These are phyloP conservation scores for Saturnispora kantuleensis DNA, from an alignment of 805 yeast species.

Conservation along the genomic window DNA sequence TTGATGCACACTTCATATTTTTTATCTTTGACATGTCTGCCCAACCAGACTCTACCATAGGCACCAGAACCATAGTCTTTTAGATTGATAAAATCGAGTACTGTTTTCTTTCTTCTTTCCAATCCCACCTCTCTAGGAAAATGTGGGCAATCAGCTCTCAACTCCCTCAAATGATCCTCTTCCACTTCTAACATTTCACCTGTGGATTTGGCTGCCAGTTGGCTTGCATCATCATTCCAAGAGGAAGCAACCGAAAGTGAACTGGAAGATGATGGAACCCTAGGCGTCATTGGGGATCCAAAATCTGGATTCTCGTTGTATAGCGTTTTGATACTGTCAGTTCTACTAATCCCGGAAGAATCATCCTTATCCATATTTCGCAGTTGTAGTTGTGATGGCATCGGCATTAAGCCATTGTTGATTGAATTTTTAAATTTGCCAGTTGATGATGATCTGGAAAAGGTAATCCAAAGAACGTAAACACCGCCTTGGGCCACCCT, in stretches of 20 bases:
- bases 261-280: conserved; percentile 3
- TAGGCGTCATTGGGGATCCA: background rate
- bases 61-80: conserved; percentile 94
- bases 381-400: conserved; percentile 7
- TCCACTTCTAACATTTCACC: conserved; percentile 8
- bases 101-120: conserved; percentile 57
- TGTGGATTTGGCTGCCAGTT: background rate
- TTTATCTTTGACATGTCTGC: conserved; percentile 54
- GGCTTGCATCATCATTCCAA: conserved; percentile 3
- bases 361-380: conserved; percentile 7
- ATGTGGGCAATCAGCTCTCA: conserved; percentile 9
- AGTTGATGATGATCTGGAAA: conserved; percentile 39
- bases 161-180: conserved; percentile 25
- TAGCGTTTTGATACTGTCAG: background rate
- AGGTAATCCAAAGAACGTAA: conserved; percentile 76
- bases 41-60: conserved; percentile 85
- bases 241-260: conserved; percentile 3
- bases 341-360: conserved; percentile 3
- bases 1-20: conserved; percentile 68
- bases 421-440: background rate
- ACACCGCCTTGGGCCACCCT: conserved; percentile 54
- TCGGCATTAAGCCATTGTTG: background rate
- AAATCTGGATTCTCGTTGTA: background rate
- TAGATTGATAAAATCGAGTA: conserved; percentile 58
- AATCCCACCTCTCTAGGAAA: conserved; percentile 58